Base-by-base conservation (phyloP, 2,329 filamentous ascomycete species). In the Pseudomassariella vexata region DNA sequence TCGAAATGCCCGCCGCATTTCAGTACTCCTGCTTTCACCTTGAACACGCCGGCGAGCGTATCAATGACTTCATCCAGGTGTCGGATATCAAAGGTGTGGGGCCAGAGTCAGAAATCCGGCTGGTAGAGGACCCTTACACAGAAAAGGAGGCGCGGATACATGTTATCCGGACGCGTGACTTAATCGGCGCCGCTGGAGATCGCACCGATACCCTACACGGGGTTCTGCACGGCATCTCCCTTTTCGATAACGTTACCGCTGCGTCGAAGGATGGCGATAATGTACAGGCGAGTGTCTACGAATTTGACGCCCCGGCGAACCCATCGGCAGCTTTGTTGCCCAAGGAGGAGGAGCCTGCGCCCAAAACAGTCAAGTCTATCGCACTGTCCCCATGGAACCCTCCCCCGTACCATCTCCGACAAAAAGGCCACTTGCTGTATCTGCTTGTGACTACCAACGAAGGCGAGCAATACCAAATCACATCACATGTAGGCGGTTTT, bases 11-110 rank as follows among this genome's bases (percentile, higher is more conserved):
- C 5, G 74, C 82, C 38, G 94, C 90, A 31, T 92, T 95, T 65
- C 88, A 94, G 62, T 95, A 95, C 68, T 94, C 92, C 32, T 98
- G 92, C 70, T 98, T 98, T 68, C 92, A 98, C 64, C 79, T 98
- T 50, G 89, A 96, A 65, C 81, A 89, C 65, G 81, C 85, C 38
- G 86, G 87, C 46, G 70, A 85, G 61, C 83, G 85, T 44, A 82
- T 98, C 71, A 96, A 96, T 60, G 92, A 98, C 62, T 96, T 92
- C 50, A 76, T 94, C 38, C 83, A 94, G 57, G 75, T 98, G 40
- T 88, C 86, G 34, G 90, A 98, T 55, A 84, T 98, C 34, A 73
- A 83, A 28, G 87, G 77, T 35, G 74, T 98, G 34, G 76, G 77
- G 32, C 63, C 82, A 20, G 80, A 88, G 41, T 84, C 89, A 21